Percentiles rank a stretch among this genome's conserved stretches.
Evolutionary conservation across 331 rosid genomes (phyloP).

Genomic region (Malus hybrid): DNA sequence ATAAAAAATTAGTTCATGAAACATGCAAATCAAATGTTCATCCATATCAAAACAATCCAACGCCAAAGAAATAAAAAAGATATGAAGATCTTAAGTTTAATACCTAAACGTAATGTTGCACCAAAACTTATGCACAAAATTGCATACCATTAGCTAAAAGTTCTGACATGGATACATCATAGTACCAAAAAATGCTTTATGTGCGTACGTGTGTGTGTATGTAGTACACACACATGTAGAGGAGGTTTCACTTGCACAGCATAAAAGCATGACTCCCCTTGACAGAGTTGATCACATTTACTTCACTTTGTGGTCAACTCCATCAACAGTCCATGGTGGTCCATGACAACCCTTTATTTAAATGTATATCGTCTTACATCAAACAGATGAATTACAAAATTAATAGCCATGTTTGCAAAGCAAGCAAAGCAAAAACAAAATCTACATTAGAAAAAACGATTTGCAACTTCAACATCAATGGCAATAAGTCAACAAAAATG

Average conservation of each 20-base stretch:
- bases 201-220: no score
- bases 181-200: neutral
- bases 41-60: neutral
- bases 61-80: neutral
- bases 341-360: neutral
- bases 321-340: neutral
- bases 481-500: neutral
- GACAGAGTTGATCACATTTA: neutral
- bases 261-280: neutral
- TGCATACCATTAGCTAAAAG: neutral
- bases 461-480: neutral
- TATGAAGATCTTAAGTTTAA: neutral
- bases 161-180: neutral
- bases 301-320: neutral
- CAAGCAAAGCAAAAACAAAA: neutral
- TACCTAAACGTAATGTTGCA: neutral
- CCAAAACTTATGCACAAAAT: neutral
- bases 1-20: neutral
- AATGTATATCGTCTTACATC: neutral
- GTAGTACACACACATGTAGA: neutral
- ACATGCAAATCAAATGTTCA: neutral
- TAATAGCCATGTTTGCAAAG: neutral
- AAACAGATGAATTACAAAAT: neutral
- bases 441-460: neutral
- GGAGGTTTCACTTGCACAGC: neutral